Evolutionary conservation across 2,329 filamentous ascomycete genomes (phyloP).

Genomic region (Cladophialophora immunda): DNA sequence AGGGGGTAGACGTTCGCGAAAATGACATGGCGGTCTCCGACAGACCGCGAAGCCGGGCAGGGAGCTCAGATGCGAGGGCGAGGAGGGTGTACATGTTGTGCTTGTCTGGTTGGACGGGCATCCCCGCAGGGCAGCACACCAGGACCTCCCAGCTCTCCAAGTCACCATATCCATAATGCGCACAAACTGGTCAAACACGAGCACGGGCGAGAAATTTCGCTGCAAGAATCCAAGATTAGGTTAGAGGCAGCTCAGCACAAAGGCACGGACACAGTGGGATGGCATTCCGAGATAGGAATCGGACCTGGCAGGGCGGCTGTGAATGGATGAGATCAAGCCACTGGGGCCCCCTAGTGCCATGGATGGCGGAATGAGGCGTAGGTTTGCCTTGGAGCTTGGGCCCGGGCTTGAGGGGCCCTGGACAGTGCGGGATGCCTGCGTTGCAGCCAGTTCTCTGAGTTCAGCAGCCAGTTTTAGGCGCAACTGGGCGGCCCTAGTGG

Average conservation of each 20-base stretch:
- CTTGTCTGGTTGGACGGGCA: constrained; percentile 3
- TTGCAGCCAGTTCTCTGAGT: constrained; percentile 7
- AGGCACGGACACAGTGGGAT: constrained; percentile 16
- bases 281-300: constrained; percentile 5
- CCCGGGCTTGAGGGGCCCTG: constrained; percentile 3
- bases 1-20: constrained; percentile 1
- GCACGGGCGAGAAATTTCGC: neutral
- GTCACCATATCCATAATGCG: neutral
- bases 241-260: constrained; percentile 5
- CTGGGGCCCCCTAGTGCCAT: constrained; percentile 2
- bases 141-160: neutral
- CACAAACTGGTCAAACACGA: constrained; percentile 11
- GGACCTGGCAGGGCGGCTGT: constrained; percentile 11
- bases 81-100: neutral
- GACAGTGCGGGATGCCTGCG: constrained; percentile 31
- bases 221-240: neutral
- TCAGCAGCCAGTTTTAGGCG: constrained; percentile 19
- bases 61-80: neutral
- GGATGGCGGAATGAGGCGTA: constrained; percentile 31
- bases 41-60: constrained; percentile 15
- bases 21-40: constrained; percentile 25
- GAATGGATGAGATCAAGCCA: constrained; percentile 24
- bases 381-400: constrained; percentile 12
- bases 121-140: constrained; percentile 5
- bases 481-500: neutral